Base-by-base conservation (phyloP, 306 rosid genomes). In the Acmispon strigosus region DNA sequence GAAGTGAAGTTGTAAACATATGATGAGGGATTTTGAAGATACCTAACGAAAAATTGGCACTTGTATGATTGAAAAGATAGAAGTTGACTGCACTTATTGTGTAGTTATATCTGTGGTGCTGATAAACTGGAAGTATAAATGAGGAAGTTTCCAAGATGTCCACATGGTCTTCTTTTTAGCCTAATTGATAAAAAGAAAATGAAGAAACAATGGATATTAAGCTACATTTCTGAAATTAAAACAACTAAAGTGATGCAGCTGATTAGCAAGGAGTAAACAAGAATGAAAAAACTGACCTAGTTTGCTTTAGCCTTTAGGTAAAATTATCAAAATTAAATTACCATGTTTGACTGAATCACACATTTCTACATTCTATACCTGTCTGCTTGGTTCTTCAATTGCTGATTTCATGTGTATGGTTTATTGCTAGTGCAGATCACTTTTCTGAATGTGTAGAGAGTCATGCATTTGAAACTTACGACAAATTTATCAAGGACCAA, bases 381-480 rank as follows among this genome's bases (percentile, higher is more conserved):
- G 61, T 45, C n/a, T 74, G 34, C 55, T 8, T 67, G 80, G 60
- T 68, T 72, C 29, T 70, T 68, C 13, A 68, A 66, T 52, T 59
- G 51, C 67, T 65, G 60, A 71, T 49, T 45, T 72, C 72, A 20
- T 64, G 48, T 13, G 59, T 65, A 29, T 52, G 47, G 29, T 79
- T 84, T 67, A 24, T 84, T 22, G 29, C 79, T 72, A 6, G 57
- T 74, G 89, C 97, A 94, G 97, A 94, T 87, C 99, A 94, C 82
- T 86, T 94, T 39, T 94, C 99, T 49, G 97, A 94, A 91, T 83
- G 92, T 36, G 99, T 94, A 68, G 99, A 94, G 83, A 78, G 34
- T 73, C 97, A 94, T 82, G 99, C 99, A 43, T 89, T 56, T 84
- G 86, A 87, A 78, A 94, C 97, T 45, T 94, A 94, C 13, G 99